Percentiles rank a stretch among this genome's conserved stretches.
phyloP scores from a whole-genome alignment of 139 green algal species.

The Chlorella sp. region DNA sequence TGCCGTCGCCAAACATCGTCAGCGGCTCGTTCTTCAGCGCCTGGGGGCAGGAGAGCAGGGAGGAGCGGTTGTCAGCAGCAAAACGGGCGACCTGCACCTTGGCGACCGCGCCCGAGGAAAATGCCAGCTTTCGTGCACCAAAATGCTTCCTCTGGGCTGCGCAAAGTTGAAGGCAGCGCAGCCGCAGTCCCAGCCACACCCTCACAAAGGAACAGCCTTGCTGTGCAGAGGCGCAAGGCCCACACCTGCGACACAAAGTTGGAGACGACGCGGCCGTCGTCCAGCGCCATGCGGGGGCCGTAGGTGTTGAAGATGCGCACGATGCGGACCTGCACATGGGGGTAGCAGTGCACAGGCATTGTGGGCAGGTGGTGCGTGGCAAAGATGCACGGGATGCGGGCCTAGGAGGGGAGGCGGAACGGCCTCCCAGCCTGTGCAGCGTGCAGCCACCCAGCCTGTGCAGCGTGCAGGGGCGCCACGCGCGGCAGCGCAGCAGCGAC shows the following conservation, averaged over 20 bases:
- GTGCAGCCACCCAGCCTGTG: no score
- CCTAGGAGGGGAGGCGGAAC: neutral
- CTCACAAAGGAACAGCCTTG: no score
- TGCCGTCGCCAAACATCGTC: constrained; percentile 96
- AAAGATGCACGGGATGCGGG: neutral
- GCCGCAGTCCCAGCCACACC: no score
- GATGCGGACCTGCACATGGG: constrained; percentile 82
- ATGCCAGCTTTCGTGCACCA: no score
- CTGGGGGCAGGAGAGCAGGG: constrained; percentile 39
- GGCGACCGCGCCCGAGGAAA: no score
- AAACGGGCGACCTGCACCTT: no score
- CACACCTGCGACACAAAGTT: constrained; percentile 95
- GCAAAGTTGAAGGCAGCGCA: neutral
- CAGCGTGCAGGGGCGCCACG: no score
- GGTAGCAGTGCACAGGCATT: no score
- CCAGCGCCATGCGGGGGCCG: constrained; percentile 96
- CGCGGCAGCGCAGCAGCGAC: no score
- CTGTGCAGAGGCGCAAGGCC: no score
- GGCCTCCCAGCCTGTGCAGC: neutral
- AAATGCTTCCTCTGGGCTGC: no score
- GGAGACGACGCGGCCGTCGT: constrained; percentile 97
- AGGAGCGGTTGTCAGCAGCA: neutral
- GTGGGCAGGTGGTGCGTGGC: no score
- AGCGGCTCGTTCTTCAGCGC: constrained; percentile 85
- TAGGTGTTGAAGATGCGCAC: constrained; percentile 99